A percentile compares a stretch with the other conserved stretches of the same genome.
Conservation (phyloP, 140 eudicot genomes). For the Ambrosia hybrid region DNA sequence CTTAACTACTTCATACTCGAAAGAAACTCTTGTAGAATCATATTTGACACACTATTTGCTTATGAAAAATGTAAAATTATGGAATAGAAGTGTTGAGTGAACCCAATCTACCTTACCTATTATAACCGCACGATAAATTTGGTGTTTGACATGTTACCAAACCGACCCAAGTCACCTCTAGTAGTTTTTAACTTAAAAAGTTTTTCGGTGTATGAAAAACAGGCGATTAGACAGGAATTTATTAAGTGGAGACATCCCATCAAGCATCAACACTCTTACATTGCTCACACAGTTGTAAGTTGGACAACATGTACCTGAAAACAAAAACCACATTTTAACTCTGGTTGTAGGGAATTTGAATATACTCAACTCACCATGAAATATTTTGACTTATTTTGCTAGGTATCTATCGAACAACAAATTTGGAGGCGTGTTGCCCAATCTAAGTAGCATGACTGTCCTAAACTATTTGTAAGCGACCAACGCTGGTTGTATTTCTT, state of each 20-base stretch:
- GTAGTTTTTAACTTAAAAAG: background rate
- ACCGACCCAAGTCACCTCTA: background rate
- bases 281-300: constrained; percentile 65
- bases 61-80: too few relatives aligned
- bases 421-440: constrained; percentile 66
- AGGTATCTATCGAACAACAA: constrained; percentile 80
- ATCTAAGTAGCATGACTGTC: constrained; percentile 68
- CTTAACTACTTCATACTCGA: constrained; percentile 15
- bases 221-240: constrained; percentile 83
- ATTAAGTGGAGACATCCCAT: constrained; percentile 69
- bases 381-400: constrained; percentile 7
- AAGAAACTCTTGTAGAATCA: background rate
- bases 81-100: constrained; percentile 15
- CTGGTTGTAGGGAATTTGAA: background rate
- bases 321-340: background rate
- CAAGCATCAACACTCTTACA: constrained; percentile 70
- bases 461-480: constrained; percentile 75
- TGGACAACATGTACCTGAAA: background rate
- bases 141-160: too few relatives aligned
- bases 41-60: too few relatives aligned
- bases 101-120: constrained; percentile 72
- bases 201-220: constrained; percentile 14
- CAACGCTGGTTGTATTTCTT: background rate
- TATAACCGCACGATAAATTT: constrained; percentile 43
- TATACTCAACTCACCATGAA: background rate